A percentile compares a stretch with the other conserved stretches of the same genome.
Evolutionary conservation across 208 protist genomes (phyloP).

Genomic region (Perkinsela sp.): DNA sequence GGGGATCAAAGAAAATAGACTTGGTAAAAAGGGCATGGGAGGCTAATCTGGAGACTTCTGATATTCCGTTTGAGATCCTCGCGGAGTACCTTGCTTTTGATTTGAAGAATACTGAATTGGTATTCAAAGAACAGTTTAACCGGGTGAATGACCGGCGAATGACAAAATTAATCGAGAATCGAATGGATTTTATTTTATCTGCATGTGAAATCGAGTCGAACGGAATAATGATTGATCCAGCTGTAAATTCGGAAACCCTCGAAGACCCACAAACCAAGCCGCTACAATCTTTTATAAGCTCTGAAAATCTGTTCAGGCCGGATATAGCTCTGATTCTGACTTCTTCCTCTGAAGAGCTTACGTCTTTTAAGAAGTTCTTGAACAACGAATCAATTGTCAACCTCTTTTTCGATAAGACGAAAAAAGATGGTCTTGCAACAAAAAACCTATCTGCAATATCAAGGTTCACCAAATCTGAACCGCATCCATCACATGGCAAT

Average conservation of each 20-base stretch:
- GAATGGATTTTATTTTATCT: conserved; percentile 60
- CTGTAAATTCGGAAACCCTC: background rate
- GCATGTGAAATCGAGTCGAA: conserved; percentile 74
- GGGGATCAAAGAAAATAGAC: conserved; percentile 57
- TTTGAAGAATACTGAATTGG: conserved; percentile 63
- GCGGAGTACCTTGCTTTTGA: conserved; percentile 60
- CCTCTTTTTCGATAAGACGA: background rate
- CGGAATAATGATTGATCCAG: conserved; percentile 45
- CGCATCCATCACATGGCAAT: background rate
- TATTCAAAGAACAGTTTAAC: conserved; percentile 62
- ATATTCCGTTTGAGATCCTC: conserved; percentile 45
- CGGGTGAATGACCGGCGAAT: conserved; percentile 31
- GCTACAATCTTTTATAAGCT: background rate
- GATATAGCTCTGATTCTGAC: background rate
- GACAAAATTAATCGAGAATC: conserved; percentile 32
- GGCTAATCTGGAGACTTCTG: conserved; percentile 50
- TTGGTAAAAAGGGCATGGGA: conserved; percentile 61
- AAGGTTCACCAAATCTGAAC: background rate
- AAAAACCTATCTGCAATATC: too few species aligned
- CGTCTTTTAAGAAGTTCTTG: background rate
- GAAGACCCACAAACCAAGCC: background rate
- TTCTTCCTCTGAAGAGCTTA: background rate
- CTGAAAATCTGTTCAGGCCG: background rate
- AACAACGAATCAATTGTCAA: background rate
- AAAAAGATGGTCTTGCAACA: background rate